Evolutionary conservation across 345 rosid genomes (phyloP).

Genomic region (Populus euphratica): DNA sequence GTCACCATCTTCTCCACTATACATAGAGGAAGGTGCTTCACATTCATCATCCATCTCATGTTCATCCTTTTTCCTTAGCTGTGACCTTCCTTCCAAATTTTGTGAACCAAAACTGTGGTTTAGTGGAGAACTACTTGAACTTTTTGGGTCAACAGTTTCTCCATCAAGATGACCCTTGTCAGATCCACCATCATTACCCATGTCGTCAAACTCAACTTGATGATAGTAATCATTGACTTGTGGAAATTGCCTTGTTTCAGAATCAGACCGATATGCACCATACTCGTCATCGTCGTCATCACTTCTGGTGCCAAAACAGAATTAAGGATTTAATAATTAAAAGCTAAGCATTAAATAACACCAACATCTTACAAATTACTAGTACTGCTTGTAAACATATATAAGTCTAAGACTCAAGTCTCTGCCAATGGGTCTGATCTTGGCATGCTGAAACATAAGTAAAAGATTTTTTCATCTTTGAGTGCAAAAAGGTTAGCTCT

Average conservation of each 20-base stretch:
- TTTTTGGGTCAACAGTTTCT: slow-evolving; percentile 46
- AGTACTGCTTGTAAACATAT: background rate
- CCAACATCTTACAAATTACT: background rate
- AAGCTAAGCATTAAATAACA: background rate
- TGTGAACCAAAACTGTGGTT: slow-evolving; percentile 46
- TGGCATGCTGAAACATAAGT: background rate
- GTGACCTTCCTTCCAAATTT: slow-evolving; percentile 47
- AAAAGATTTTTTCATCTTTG: background rate
- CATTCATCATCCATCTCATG: slow-evolving; percentile 48
- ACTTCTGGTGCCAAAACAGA: slow-evolving; percentile 49
- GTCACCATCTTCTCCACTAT: slow-evolving; percentile 43
- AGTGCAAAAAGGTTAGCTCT: background rate
- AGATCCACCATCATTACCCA: slow-evolving; percentile 42
- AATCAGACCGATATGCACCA: slow-evolving; percentile 52
- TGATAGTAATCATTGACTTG: slow-evolving; percentile 47
- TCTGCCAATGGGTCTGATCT: background rate
- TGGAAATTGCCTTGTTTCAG: slow-evolving; percentile 47
- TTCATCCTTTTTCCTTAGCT: slow-evolving; percentile 49
- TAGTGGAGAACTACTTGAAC: slow-evolving; percentile 53
- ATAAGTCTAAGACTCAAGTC: background rate
- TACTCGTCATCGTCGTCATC: slow-evolving; percentile 71
- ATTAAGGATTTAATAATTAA: slow-evolving; percentile 8
- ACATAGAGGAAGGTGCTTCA: slow-evolving; percentile 51
- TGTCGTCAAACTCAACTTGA: slow-evolving; percentile 56
- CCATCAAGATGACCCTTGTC: slow-evolving; percentile 46